Conservation (phyloP, 805 yeast species). For the Saccharomyces jurei region DNA sequence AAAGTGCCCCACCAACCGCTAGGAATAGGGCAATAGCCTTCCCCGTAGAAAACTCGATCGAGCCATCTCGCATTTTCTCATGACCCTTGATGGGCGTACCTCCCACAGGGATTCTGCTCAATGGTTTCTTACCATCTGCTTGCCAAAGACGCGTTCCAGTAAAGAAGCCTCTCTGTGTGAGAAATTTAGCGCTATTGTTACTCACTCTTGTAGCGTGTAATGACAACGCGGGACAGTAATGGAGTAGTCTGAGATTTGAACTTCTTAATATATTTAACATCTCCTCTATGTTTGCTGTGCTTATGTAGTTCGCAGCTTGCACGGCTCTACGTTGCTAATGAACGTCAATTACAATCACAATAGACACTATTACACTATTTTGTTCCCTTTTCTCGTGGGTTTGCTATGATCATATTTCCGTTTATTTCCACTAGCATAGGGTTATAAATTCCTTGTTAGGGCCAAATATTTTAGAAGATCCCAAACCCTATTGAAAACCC, state of each 20-base stretch:
- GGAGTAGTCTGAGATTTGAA: neutral
- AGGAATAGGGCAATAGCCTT: conserved; percentile 65
- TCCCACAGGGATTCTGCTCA: conserved; percentile 76
- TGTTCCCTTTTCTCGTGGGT: neutral
- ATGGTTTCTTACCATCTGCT: conserved; percentile 42
- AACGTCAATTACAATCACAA: neutral
- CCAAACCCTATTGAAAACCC: neutral
- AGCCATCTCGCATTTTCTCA: conserved; percentile 32
- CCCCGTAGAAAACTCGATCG: conserved; percentile 75
- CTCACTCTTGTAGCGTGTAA: neutral
- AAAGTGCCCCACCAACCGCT: conserved; percentile 61
- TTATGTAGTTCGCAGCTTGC: neutral
- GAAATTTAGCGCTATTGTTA: neutral
- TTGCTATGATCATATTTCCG: neutral
- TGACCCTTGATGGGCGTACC: conserved; percentile 33
- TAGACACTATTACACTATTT: neutral
- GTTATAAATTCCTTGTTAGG: neutral
- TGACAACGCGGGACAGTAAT: neutral
- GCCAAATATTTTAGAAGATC: neutral
- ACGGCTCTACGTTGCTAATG: neutral
- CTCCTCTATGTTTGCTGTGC: neutral
- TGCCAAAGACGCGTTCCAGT: neutral
- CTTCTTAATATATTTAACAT: neutral
- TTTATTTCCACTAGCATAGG: neutral
- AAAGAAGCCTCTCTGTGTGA: neutral